Evolutionary conservation across 192 early-diverging fungal genomes (phyloP), one percentile per base, ranked within the genome.

Genomic region (Backusella tarrabulga): DNA sequence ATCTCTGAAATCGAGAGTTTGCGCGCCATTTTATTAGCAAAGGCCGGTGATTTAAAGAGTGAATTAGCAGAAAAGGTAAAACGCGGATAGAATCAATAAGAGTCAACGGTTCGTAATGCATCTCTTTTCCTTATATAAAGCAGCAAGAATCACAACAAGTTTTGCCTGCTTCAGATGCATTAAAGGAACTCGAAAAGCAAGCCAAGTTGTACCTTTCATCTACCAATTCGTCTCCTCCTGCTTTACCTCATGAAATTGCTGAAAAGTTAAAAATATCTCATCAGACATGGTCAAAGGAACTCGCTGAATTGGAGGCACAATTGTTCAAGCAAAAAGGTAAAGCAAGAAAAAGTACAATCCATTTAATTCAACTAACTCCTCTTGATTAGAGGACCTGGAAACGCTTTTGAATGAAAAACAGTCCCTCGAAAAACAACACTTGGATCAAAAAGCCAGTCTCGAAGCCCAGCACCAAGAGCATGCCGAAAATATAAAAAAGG

Each of bases 261-360:
- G 34, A 29, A 4, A 76, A 80, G 12, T 34, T 80, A 67, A 71
- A 71, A 19, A 1, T 52, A 54, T 63, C 73, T 6, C 36, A 35
- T 44, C 50, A 80, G 32, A 80, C 71, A 17, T 80, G 74, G 74
- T 60, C 83, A 40, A 42, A 78, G 6, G 76, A 84, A 79, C 50
- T 81, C 6, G 29, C 68, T 26, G 17, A 26, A 15, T 50, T 84
- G 21, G 73, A 50, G 52, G 3, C 42, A 14, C 54, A 81, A 50
- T 68, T 84, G 29, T 34, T 74, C n/a, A 41, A 56, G 35, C 78
- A 66, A 70, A 82, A 76, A 68, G 78, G 75, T 69, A 76, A 32
- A 32, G 32, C 32, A 32, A 32, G 32, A 3, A 32, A 3, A 32
- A 32, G 0, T 3, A 3, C 32, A 32, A 32, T 32, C 32, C 32